Evolutionary conservation across 768 basidiomycete species (phyloP).

Genomic region (Termitomyces sp.): DNA sequence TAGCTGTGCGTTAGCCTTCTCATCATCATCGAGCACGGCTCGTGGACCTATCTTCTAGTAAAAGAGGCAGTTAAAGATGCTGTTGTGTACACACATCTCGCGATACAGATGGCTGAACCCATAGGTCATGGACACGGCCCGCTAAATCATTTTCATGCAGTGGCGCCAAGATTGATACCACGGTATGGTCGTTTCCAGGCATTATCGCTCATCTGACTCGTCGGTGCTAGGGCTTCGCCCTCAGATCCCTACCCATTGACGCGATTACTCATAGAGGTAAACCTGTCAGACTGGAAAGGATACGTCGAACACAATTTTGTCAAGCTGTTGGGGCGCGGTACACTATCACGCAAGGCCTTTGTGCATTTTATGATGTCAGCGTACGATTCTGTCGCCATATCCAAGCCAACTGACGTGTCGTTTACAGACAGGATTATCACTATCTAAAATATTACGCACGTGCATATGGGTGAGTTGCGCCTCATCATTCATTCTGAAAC

Average conservation of each 20-base stretch:
- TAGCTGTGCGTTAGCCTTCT: slow-evolving; percentile 31
- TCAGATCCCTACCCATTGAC: slow-evolving; percentile 70
- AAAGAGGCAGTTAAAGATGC: slow-evolving; percentile 59
- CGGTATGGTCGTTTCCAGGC: slow-evolving; percentile 29
- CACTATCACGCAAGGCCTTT: slow-evolving; percentile 64
- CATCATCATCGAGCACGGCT: neutral
- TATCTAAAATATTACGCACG: slow-evolving; percentile 84
- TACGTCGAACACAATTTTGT: slow-evolving; percentile 90
- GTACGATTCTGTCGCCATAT: neutral
- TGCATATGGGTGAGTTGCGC: slow-evolving; percentile 59
- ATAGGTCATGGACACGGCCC: slow-evolving; percentile 82
- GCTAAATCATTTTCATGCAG: slow-evolving; percentile 79
- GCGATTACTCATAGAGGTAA: slow-evolving; percentile 58
- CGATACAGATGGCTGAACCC: slow-evolving; percentile 64
- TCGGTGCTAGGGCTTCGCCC: slow-evolving; percentile 46
- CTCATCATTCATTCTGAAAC: neutral
- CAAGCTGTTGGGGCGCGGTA: slow-evolving; percentile 68
- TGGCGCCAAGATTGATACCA: slow-evolving; percentile 47
- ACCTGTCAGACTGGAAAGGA: slow-evolving; percentile 57
- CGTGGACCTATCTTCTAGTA: slow-evolving; percentile 34
- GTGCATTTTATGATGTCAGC: slow-evolving; percentile 81
- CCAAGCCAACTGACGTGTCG: neutral
- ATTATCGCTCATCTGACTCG: neutral
- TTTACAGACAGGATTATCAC: slow-evolving; percentile 73
- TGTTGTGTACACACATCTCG: slow-evolving; percentile 69